Evolutionary conservation across 805 yeast genomes (phyloP).

Genomic region (Tetrapisispora fleetii): DNA sequence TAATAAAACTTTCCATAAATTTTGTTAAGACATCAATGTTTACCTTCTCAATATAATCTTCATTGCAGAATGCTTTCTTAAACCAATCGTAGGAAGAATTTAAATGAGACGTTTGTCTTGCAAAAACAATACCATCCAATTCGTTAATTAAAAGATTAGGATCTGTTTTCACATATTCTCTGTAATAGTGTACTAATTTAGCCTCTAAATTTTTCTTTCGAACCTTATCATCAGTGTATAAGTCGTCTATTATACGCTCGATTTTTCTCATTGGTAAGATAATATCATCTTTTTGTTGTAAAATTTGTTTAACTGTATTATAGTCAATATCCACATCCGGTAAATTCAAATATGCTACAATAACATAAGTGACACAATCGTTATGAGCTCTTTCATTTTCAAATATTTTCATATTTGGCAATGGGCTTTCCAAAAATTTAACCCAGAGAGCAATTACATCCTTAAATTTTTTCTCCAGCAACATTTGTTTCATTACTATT

Average conservation of each 20-base stretch:
- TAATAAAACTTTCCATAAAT: slow-evolving; percentile 19
- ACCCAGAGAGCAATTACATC: slow-evolving; percentile 28
- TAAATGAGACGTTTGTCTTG: neutral
- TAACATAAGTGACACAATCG: slow-evolving; percentile 15
- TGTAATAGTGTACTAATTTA: slow-evolving; percentile 6
- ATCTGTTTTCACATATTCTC: slow-evolving; percentile 7
- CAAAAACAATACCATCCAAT: slow-evolving; percentile 6
- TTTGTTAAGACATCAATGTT: slow-evolving; percentile 11
- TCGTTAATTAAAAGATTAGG: slow-evolving; percentile 6
- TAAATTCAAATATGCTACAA: slow-evolving; percentile 20
- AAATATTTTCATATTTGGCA: slow-evolving; percentile 9
- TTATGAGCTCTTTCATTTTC: slow-evolving; percentile 10
- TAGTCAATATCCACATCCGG: slow-evolving; percentile 16
- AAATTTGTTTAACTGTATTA: slow-evolving; percentile 15
- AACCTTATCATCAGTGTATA: neutral
- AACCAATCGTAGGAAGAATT: neutral
- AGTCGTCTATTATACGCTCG: neutral
- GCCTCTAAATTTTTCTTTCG: neutral
- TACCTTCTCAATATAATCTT: neutral
- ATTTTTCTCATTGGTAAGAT: slow-evolving; percentile 9
- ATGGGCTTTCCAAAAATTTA: slow-evolving; percentile 16
- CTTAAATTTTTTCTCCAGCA: slow-evolving; percentile 13
- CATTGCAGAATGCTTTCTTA: neutral
- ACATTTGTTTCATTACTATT: slow-evolving; percentile 15
- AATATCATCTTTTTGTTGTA: slow-evolving; percentile 11